Conservation (phyloP, 129 eudicot genomes). For the Chrysanthemum makinoi region DNA sequence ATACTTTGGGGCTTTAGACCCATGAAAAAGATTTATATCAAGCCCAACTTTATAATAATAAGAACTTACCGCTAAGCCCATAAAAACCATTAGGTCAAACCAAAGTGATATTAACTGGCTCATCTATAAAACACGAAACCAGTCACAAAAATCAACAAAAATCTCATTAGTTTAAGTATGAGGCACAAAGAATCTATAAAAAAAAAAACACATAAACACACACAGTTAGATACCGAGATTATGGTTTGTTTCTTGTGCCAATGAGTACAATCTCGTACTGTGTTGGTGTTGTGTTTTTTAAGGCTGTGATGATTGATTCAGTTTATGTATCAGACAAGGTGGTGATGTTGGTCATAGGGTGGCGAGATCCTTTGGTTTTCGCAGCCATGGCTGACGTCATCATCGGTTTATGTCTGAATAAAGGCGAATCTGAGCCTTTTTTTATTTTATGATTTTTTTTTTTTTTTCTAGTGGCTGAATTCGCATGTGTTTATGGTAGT, state of each 20-base stretch:
- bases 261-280: slow-evolving; percentile 20
- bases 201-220: too few relatives aligned
- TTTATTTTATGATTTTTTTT: neutral
- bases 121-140: neutral
- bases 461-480: too few relatives aligned
- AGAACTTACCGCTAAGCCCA: neutral
- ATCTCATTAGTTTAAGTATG: slow-evolving; percentile 31
- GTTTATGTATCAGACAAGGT: slow-evolving; percentile 19
- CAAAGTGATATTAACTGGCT: neutral
- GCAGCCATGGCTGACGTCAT: slow-evolving; percentile 27
- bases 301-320: slow-evolving; percentile 36
- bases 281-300: slow-evolving; percentile 12
- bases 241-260: slow-evolving; percentile 10
- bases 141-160: neutral
- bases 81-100: slow-evolving; percentile 5
- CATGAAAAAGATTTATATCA: too few relatives aligned
- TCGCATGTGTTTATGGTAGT: too few relatives aligned
- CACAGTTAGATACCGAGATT: neutral
- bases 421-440: slow-evolving; percentile 37
- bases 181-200: slow-evolving; percentile 6
- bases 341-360: slow-evolving; percentile 24
- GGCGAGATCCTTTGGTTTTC: slow-evolving; percentile 22
- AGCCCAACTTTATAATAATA: too few relatives aligned
- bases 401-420: slow-evolving; percentile 26
- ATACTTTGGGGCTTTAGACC: too few relatives aligned